Evolutionary conservation across 116 monocot species (phyloP).

Genomic region (Zostera marina): DNA sequence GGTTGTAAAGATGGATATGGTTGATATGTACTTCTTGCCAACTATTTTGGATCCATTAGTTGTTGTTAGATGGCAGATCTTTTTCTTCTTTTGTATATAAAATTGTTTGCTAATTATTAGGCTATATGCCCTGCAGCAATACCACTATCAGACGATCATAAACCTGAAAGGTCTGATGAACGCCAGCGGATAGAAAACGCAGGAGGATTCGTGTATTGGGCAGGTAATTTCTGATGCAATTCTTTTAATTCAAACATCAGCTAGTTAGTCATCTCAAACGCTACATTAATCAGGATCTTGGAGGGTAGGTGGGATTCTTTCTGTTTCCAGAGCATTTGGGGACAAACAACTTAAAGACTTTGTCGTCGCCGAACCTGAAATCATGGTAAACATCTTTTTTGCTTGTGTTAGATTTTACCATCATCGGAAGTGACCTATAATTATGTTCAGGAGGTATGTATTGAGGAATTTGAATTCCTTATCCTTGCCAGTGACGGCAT

Average conservation of each 20-base stretch:
- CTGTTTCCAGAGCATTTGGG: conserved; percentile 79
- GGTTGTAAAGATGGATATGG: conserved; percentile 36
- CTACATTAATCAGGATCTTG: conserved; percentile 27
- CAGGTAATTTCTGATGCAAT: conserved; percentile 5
- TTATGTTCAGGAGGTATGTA: conserved; percentile 36
- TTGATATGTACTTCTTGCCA: conserved; percentile 5
- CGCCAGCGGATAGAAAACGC: conserved; percentile 31
- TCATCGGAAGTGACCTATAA: neutral
- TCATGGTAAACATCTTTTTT: conserved; percentile 25
- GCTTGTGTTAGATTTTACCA: neutral
- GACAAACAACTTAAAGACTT: conserved; percentile 52
- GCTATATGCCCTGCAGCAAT: conserved; percentile 6
- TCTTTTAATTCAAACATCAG: neutral
- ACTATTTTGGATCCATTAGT: neutral
- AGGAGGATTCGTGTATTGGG: conserved; percentile 40
- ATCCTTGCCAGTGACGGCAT: conserved; percentile 77
- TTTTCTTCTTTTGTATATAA: neutral
- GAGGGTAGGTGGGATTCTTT: conserved; percentile 77
- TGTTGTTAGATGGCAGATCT: neutral
- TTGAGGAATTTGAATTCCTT: conserved; percentile 45
- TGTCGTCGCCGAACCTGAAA: conserved; percentile 70
- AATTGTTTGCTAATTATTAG: neutral
- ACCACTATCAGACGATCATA: conserved; percentile 25
- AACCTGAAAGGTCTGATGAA: conserved; percentile 39
- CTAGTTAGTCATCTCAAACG: neutral